Percentiles rank a stretch among this genome's conserved stretches.
Evolutionary conservation across 768 basidiomycete species (phyloP).

Genomic region (Crepidotus variabilis): DNA sequence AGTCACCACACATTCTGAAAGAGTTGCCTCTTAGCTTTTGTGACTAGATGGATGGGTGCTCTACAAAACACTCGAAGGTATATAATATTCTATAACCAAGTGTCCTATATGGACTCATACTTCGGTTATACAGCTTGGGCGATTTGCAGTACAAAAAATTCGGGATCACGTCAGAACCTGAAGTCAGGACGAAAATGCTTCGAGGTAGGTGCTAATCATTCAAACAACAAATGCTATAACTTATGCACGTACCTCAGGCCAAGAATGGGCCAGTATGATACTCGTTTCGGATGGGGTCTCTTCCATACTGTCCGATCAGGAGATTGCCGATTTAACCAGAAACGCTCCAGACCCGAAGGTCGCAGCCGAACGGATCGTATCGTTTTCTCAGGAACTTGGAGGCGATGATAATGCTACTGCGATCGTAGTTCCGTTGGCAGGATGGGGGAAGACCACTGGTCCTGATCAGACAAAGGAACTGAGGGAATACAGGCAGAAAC

Average conservation of each 20-base stretch:
- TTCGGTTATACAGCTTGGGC: constrained; percentile 63
- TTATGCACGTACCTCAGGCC: constrained; percentile 39
- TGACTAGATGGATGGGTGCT: constrained; percentile 86
- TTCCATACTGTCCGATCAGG: constrained; percentile 87
- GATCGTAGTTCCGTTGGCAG: constrained; percentile 86
- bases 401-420: constrained; percentile 91
- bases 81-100: constrained; percentile 23
- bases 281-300: constrained; percentile 94
- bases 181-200: constrained; percentile 72
- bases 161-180: constrained; percentile 92
- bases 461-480: constrained; percentile 80
- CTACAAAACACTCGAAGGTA: constrained; percentile 91
- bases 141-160: constrained; percentile 87
- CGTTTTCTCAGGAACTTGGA: constrained; percentile 84
- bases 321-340: constrained; percentile 88
- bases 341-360: constrained; percentile 63
- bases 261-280: constrained; percentile 82
- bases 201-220: constrained; percentile 47
- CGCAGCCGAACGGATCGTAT: constrained; percentile 81
- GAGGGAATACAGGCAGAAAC: constrained; percentile 71
- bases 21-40: background rate
- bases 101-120: background rate
- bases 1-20: constrained; percentile 15
- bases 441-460: constrained; percentile 84
- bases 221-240: background rate